Percentiles rank a stretch among this genome's conserved stretches.
These are phyloP conservation scores for Orbilia brochopaga DNA, from an alignment of 2,329 filamentous ascomycete genomes.

Conservation along the genomic window DNA sequence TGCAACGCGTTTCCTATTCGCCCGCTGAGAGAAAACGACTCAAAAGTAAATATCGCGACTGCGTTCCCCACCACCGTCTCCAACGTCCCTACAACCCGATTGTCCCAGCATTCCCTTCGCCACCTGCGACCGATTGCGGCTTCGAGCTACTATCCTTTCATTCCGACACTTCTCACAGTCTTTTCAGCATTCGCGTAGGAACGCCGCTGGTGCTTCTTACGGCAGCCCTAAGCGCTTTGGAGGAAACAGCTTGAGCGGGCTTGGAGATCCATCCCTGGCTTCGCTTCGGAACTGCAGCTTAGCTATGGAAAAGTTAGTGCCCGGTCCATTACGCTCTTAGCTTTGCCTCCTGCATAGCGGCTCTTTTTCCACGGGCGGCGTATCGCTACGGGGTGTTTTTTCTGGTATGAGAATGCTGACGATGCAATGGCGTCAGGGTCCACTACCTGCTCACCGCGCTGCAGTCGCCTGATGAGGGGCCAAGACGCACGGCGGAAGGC, in stretches of 20 bases:
- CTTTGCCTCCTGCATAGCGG: no score
- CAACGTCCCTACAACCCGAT: conserved; percentile 8
- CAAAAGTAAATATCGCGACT: conserved; percentile 39
- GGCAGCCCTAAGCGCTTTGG: conserved; percentile 10
- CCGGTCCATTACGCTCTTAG: no score
- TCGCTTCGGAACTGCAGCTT: not conserved
- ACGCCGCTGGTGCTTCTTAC: conserved; percentile 8
- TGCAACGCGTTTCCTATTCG: conserved; percentile 37
- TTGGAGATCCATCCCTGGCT: no score
- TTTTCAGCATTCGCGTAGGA: conserved; percentile 1
- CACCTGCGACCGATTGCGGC: conserved; percentile 29
- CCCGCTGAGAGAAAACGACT: conserved; percentile 5
- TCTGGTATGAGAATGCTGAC: not conserved
- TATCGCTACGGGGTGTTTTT: no score
- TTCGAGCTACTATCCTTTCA: conserved; percentile 1
- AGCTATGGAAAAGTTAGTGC: conserved; percentile 43
- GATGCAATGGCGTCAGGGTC: conserved; percentile 61
- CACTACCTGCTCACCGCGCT: conserved; percentile 86
- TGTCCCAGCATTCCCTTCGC: not conserved
- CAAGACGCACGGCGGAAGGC: conserved; percentile 84
- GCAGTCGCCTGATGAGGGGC: conserved; percentile 75
- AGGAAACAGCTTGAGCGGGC: conserved; percentile 1
- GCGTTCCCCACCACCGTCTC: conserved; percentile 25
- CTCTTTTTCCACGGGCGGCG: no score
- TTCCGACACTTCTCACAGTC: conserved; percentile 1